Base-by-base conservation (phyloP, 805 yeast genomes). In the Wickerhamiella sergipiensis region DNA sequence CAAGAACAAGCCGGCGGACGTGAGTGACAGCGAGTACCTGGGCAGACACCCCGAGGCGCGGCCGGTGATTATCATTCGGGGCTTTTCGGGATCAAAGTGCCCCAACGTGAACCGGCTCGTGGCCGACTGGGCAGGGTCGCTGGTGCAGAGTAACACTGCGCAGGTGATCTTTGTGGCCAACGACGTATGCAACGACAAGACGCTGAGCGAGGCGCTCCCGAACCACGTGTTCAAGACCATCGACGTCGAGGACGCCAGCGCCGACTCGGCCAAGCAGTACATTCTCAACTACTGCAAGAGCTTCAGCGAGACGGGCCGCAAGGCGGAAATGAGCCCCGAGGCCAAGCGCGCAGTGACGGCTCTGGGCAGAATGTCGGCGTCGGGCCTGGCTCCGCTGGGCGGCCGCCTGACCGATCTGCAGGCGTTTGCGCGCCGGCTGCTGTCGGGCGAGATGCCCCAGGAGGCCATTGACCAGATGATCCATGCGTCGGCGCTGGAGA, bases 331-430 rank as follows among this genome's bases (percentile, higher is more conserved):
- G 21, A 18, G 33, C 26, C 18, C 3, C 31, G 48, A 4, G 47
- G 54, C 71, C 9, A 71, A 88, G 22, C 81, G 78, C 40, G 23
- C 22, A 3, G 21, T 29, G 6, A 17, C 24, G 22, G 66, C 68
- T 21, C 45, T 50, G 17, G 38, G 36, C 43, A 15, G 18, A 4
- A 15, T 49, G 29, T 17, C 46, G 5, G 40, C 48, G 6, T 42
- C 45, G 13, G 52, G 50, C 31, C 67, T 89, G 33, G 78, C 70
- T 24, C 94, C 95, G 12, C 67, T 92, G 24, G 98, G 98, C 19
- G 98, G 98, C 42, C 79, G 98, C 55, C 84, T 90, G 89, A 73
- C 88, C 45, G 98, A 92, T 64, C 71, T 92, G 48, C 96, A 92
- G 66, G 82, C 90, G 26, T 88, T 86, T 67, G 83, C 83, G 1